Evolutionary conservation across 2,329 filamentous ascomycete genomes (phyloP).

Genomic region (Byssochlamys sp.): DNA sequence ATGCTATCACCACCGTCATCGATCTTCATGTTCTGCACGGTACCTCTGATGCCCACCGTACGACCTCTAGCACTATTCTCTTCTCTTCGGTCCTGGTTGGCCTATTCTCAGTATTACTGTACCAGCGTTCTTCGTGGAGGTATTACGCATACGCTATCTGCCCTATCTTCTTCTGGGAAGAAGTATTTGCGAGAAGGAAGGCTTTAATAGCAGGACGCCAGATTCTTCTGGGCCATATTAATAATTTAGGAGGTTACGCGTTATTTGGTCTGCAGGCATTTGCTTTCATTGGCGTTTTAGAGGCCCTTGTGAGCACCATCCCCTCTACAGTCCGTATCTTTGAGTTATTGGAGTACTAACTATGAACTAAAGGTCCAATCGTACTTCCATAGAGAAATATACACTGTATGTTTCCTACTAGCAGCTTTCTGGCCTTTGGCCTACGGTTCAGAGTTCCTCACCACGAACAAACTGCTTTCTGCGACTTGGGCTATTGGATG

Average conservation of each 20-base stretch:
- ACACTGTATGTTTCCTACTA: slow-evolving; percentile 68
- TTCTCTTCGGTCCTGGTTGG: slow-evolving; percentile 69
- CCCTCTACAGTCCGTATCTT: background rate
- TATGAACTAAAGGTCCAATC: slow-evolving; percentile 59
- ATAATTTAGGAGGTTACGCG: slow-evolving; percentile 48
- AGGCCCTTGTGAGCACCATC: slow-evolving; percentile 56
- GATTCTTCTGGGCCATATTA: slow-evolving; percentile 60
- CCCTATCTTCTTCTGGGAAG: slow-evolving; percentile 92
- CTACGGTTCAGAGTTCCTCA: slow-evolving; percentile 65
- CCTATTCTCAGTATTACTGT: slow-evolving; percentile 68
- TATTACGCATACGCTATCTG: slow-evolving; percentile 93
- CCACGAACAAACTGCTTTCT: slow-evolving; percentile 53
- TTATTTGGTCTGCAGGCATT: slow-evolving; percentile 55
- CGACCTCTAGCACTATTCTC: slow-evolving; percentile 47
- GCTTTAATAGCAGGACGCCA: slow-evolving; percentile 59
- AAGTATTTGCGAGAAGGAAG: slow-evolving; percentile 68
- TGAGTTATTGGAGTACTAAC: slow-evolving; percentile 1
- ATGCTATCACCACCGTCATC: slow-evolving; percentile 77
- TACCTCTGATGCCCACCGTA: slow-evolving; percentile 55
- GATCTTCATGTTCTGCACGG: slow-evolving; percentile 77
- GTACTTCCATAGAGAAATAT: slow-evolving; percentile 82
- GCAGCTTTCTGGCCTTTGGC: slow-evolving; percentile 68
- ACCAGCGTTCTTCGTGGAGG: slow-evolving; percentile 67
- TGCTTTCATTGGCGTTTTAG: slow-evolving; percentile 63
- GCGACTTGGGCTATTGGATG: slow-evolving; percentile 68